Evolutionary conservation across 1,284 basidiomycete genomes (phyloP).

Genomic region (Termitomyces sp.): DNA sequence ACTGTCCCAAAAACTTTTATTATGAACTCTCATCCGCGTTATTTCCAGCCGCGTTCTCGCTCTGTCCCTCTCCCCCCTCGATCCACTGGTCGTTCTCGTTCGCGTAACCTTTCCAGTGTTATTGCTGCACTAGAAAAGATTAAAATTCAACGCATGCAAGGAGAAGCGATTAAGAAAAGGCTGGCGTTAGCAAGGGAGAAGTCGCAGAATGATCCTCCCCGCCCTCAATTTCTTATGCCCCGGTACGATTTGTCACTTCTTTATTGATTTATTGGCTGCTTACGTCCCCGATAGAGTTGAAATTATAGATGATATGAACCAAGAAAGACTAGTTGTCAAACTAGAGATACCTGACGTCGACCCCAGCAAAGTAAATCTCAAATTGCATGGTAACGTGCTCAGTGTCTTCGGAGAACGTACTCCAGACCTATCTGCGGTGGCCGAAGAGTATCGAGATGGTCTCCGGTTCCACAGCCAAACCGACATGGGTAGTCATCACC

Average conservation of each 20-base stretch:
- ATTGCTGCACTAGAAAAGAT: neutral
- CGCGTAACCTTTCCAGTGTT: neutral
- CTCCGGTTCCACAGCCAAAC: constrained; percentile 10
- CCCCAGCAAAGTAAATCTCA: constrained; percentile 40
- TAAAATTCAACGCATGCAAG: neutral
- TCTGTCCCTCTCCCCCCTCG: constrained; percentile 5
- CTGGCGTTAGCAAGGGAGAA: neutral
- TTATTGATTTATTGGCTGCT: neutral
- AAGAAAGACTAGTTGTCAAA: constrained; percentile 36
- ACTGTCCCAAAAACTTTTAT: constrained; percentile 5
- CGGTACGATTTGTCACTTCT: constrained; percentile 3
- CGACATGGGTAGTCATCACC: neutral
- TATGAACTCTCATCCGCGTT: constrained; percentile 13
- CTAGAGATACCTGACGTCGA: constrained; percentile 56
- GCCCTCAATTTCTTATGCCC: constrained; percentile 10
- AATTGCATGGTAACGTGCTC: constrained; percentile 37
- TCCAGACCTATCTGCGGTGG: constrained; percentile 14
- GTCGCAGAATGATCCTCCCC: neutral
- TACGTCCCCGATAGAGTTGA: constrained; percentile 39
- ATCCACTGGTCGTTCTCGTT: neutral
- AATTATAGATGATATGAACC: constrained; percentile 41
- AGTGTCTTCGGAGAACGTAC: constrained; percentile 43
- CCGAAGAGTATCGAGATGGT: constrained; percentile 6
- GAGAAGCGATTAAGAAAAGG: neutral
- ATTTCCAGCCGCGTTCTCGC: constrained; percentile 5